phyloP scores from a whole-genome alignment of 1,284 basidiomycete species.

The Apiotrichum porosum region DNA sequence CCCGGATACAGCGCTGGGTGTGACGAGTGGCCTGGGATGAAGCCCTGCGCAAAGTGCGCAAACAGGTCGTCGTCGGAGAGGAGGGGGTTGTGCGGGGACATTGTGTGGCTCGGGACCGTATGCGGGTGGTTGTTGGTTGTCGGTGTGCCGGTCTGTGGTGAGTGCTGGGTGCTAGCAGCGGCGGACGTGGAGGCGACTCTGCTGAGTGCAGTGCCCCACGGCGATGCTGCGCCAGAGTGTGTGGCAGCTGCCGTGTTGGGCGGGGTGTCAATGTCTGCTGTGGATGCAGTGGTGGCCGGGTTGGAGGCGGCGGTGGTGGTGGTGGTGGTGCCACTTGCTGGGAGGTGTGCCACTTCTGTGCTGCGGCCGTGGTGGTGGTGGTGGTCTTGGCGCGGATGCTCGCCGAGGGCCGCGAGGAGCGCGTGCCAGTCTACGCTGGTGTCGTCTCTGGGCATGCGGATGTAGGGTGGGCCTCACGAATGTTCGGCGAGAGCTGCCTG shows the following conservation, averaged over 20 bases:
- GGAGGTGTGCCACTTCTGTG: too few species aligned
- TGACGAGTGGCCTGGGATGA: not conserved
- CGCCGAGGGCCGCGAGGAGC: constrained; percentile 7
- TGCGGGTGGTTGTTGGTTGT: too few species aligned
- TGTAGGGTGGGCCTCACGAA: not conserved
- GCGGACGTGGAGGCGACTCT: not conserved
- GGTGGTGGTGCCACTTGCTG: not conserved
- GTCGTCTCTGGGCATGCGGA: not conserved
- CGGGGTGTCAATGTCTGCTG: too few species aligned
- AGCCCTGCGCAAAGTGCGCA: constrained; percentile 4
- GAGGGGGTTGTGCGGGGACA: too few species aligned
- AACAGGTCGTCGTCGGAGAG: constrained; percentile 3
- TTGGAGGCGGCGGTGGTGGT: not conserved
- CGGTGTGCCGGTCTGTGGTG: too few species aligned
- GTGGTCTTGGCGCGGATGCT: not conserved
- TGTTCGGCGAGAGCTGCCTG: too few species aligned
- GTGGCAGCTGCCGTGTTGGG: not conserved
- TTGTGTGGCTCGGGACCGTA: too few species aligned
- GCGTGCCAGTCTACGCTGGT: constrained; percentile 11
- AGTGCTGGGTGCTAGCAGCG: not conserved
- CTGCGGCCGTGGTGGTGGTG: not conserved
- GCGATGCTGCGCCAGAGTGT: not conserved
- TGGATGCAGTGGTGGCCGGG: not conserved
- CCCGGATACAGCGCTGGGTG: not conserved
- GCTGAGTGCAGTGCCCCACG: too few species aligned